phyloP scores from a whole-genome alignment of 495 filamentous ascomycete species.

The Talaromyces liani region DNA sequence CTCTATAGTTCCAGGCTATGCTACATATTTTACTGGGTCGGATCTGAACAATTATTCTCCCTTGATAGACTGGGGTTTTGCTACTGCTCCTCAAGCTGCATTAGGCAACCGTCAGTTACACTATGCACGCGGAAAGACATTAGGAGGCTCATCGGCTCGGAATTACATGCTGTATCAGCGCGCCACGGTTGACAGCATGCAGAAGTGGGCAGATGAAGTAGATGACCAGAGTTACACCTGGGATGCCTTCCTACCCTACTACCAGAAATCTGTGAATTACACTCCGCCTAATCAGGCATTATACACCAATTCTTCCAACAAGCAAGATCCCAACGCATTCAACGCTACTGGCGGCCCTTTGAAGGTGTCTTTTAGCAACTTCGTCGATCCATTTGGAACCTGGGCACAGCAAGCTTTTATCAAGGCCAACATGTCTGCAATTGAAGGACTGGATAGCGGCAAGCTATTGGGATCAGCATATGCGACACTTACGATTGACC shows the following conservation, averaged over 20 bases:
- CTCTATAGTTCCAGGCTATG: conserved; percentile 29
- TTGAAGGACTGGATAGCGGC: conserved; percentile 25
- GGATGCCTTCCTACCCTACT: conserved; percentile 45
- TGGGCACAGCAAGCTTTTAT: conserved; percentile 9
- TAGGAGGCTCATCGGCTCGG: conserved; percentile 39
- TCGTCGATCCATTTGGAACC: not conserved
- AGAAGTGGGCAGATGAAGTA: conserved; percentile 50
- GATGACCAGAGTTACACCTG: conserved; percentile 49
- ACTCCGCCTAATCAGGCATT: conserved; percentile 36
- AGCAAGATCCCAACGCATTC: conserved; percentile 32
- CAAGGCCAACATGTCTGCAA: conserved; percentile 18
- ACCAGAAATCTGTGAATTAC: conserved; percentile 43
- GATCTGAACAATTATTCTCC: conserved; percentile 19
- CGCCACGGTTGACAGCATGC: conserved; percentile 30
- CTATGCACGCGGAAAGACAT: conserved; percentile 22
- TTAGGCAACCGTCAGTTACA: not conserved
- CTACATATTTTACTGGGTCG: conserved; percentile 16
- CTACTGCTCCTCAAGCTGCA: conserved; percentile 27
- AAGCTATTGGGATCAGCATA: conserved; percentile 23
- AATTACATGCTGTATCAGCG: conserved; percentile 48
- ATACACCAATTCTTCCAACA: conserved; percentile 33
- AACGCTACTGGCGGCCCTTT: conserved; percentile 31
- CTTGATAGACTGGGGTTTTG: conserved; percentile 43
- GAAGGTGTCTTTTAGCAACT: not conserved
- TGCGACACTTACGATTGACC: conserved; percentile 20